These are phyloP conservation scores for Phycomyces blakesleeanus DNA, from an alignment of 192 early-diverging fungal species.

Conservation along the genomic window DNA sequence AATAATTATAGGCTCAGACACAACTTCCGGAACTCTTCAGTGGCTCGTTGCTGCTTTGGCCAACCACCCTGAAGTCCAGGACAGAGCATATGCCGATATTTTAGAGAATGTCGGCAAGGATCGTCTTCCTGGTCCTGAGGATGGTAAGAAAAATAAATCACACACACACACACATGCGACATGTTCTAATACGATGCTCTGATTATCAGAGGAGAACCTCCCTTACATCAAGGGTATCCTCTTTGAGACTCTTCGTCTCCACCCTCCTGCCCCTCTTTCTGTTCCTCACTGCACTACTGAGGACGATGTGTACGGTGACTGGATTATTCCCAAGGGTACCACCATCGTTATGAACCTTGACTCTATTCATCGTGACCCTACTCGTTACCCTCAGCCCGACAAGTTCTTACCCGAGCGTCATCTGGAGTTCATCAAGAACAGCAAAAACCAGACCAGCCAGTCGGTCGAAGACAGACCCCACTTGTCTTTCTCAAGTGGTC, in stretches of 20 bases:
- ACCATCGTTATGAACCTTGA: conserved; percentile 45
- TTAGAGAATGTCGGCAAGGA: not conserved
- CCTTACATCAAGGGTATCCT: conserved; percentile 21
- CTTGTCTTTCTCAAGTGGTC: conserved; percentile 16
- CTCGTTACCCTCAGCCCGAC: conserved; percentile 36
- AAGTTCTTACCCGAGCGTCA: conserved; percentile 47
- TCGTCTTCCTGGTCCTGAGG: not conserved
- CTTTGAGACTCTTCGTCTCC: conserved; percentile 10
- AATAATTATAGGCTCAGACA: not conserved
- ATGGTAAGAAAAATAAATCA: not conserved
- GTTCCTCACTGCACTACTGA: conserved; percentile 21
- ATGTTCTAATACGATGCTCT: not conserved
- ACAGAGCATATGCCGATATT: conserved; percentile 10
- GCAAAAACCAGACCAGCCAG: not conserved
- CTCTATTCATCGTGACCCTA: conserved; percentile 34
- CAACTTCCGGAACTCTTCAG: conserved; percentile 8
- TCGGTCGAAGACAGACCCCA: conserved; percentile 1
- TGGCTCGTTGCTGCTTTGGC: conserved; percentile 15
- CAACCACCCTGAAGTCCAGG: conserved; percentile 23
- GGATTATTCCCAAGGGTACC: conserved; percentile 43
- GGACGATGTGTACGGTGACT: conserved; percentile 40
- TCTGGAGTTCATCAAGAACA: not conserved
- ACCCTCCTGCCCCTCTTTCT: conserved; percentile 1
- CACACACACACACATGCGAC: not conserved
- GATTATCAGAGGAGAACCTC: conserved; percentile 8